Conservation (phyloP, 2,329 filamentous ascomycete genomes). For the Aspergillus latus region DNA sequence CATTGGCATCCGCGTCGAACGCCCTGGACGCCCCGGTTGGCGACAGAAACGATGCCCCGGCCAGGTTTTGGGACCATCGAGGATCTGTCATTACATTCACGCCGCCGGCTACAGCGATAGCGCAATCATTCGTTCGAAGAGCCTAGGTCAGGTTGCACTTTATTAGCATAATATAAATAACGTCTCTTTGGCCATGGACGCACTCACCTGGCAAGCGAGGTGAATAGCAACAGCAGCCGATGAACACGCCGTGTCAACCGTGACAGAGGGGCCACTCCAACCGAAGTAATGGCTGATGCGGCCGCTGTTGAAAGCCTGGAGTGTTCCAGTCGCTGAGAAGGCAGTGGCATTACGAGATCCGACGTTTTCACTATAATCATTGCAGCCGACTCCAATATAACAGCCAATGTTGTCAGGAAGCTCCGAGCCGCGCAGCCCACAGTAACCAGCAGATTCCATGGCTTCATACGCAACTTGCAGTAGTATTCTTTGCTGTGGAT, state of each 20-base stretch:
- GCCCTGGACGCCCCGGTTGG: slow-evolving; percentile 3
- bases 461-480: slow-evolving; percentile 24
- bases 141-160: too few species aligned
- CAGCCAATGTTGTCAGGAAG: slow-evolving; percentile 30
- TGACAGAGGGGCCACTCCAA: slow-evolving; percentile 5
- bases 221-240: slow-evolving; percentile 2
- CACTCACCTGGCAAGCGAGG: background rate
- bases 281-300: slow-evolving; percentile 23
- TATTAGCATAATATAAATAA: too few species aligned
- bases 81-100: background rate
- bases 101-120: background rate
- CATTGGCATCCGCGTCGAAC: slow-evolving; percentile 11
- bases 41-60: background rate
- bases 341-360: background rate
- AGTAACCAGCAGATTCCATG: background rate
- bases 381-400: background rate
- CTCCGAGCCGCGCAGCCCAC: background rate
- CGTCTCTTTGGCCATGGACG: too few species aligned
- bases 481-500: slow-evolving; percentile 30
- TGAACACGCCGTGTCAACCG: slow-evolving; percentile 24
- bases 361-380: background rate
- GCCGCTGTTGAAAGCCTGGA: background rate
- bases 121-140: background rate
- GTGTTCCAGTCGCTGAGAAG: background rate
- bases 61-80: background rate